Conservation (phyloP, 208 protist species). For the Wallacemonas collosoma region DNA sequence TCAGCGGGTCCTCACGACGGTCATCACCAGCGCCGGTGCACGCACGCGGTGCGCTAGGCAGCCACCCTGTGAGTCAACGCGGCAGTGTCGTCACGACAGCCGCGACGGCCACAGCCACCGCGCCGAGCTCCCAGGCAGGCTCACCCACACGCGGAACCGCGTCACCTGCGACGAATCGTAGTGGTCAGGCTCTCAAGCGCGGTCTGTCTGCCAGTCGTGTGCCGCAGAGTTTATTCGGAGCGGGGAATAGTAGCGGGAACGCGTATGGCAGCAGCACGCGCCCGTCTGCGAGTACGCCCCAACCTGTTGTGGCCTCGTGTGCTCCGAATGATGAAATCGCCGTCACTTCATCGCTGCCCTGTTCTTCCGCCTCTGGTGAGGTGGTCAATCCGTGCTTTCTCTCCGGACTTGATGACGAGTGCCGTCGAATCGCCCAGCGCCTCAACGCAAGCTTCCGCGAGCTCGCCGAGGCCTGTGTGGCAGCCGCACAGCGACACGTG, state of each 20-base stretch:
- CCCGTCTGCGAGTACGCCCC: too few species aligned
- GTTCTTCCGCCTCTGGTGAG: neutral
- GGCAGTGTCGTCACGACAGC: slow-evolving; percentile 8
- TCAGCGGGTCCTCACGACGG: neutral
- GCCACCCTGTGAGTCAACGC: slow-evolving; percentile 12
- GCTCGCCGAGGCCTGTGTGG: slow-evolving; percentile 3
- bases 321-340: too few species aligned
- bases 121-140: neutral
- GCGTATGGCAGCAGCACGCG: neutral
- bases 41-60: neutral
- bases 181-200: neutral
- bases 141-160: neutral
- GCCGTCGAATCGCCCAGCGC: slow-evolving; percentile 29
- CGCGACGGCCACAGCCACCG: neutral
- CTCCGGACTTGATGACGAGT: slow-evolving; percentile 33
- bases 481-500: neutral
- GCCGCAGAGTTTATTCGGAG: slow-evolving; percentile 5
- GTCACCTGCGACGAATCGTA: neutral
- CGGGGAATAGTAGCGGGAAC: neutral
- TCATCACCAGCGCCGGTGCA: slow-evolving; percentile 2
- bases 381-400: slow-evolving; percentile 23
- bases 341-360: neutral
- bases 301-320: too few species aligned
- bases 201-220: neutral
- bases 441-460: slow-evolving; percentile 25